A percentile compares a stretch with the other conserved stretches of the same genome.
Conservation (phyloP, 352 stramenopile species). For the Phytopythium ostracodes region DNA sequence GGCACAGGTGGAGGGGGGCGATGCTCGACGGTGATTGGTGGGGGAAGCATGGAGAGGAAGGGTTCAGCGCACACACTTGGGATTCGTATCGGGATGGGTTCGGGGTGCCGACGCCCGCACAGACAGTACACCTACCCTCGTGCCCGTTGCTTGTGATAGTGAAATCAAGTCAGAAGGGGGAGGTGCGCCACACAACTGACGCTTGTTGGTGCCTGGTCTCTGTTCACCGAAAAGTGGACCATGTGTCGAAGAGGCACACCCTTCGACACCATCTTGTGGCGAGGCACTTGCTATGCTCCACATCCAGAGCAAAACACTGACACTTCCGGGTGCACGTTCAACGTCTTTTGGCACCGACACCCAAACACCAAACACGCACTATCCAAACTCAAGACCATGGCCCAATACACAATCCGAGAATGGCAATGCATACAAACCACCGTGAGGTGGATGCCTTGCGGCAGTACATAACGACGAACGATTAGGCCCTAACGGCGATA, state of each 20-base stretch:
- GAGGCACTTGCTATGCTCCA: too few relatives aligned
- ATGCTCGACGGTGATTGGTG: neutral
- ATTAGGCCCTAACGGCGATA: too few relatives aligned
- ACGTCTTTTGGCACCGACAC: neutral
- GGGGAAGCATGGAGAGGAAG: too few relatives aligned
- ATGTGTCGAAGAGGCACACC: neutral
- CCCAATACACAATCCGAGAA: too few relatives aligned
- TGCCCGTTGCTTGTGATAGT: neutral
- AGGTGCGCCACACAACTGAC: too few relatives aligned
- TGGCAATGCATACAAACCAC: too few relatives aligned
- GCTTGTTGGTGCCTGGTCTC: too few relatives aligned
- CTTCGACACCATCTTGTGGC: neutral
- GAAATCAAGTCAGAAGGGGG: neutral
- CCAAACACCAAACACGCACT: neutral
- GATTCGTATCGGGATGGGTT: constrained; percentile 5
- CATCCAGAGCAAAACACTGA: too few relatives aligned
- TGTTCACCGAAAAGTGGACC: neutral
- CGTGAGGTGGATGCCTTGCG: too few relatives aligned
- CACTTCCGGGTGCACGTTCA: too few relatives aligned
- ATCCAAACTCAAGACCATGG: too few relatives aligned
- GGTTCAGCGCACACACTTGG: constrained; percentile 4
- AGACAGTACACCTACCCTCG: constrained; percentile 2
- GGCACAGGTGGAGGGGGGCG: neutral
- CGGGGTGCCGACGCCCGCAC: constrained; percentile 3
- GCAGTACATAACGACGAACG: too few relatives aligned